Percentiles rank a stretch among this genome's conserved stretches.
Conservation (phyloP, 176 grass and related monocot species). For the Carex scoparia region DNA sequence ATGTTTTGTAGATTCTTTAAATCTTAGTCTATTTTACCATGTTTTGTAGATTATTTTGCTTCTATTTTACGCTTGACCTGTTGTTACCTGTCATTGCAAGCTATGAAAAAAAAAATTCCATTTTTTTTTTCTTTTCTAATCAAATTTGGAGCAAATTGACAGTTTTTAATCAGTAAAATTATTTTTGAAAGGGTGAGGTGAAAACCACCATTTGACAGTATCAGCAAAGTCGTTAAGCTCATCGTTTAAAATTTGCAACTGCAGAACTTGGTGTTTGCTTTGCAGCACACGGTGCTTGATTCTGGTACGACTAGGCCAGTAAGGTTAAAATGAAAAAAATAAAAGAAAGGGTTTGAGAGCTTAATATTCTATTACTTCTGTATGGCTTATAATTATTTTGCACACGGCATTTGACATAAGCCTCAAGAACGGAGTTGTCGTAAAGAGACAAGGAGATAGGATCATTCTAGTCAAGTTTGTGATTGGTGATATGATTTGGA, state of each 20-base stretch:
- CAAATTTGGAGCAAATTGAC: not conserved
- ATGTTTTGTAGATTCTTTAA: conserved; percentile 19
- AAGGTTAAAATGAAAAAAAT: not conserved
- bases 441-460: no score
- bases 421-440: no score
- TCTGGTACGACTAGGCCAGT: not conserved
- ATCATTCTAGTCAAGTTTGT: no score
- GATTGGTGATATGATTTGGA: no score
- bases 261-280: not conserved
- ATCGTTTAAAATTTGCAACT: not conserved
- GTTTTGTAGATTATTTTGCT: conserved; percentile 12
- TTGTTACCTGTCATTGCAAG: not conserved
- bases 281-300: not conserved
- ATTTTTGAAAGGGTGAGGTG: not conserved
- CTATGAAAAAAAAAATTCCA: no score
- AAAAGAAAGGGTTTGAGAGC: not conserved
- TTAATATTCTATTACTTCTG: not conserved
- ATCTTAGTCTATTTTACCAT: not conserved
- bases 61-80: not conserved
- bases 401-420: not conserved
- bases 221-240: not conserved
- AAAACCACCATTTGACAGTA: not conserved
- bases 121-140: not conserved
- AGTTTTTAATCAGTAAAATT: not conserved
- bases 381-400: not conserved